Evolutionary conservation across 2,329 filamentous ascomycete genomes (phyloP).

Genomic region (Alternaria incomplexa): DNA sequence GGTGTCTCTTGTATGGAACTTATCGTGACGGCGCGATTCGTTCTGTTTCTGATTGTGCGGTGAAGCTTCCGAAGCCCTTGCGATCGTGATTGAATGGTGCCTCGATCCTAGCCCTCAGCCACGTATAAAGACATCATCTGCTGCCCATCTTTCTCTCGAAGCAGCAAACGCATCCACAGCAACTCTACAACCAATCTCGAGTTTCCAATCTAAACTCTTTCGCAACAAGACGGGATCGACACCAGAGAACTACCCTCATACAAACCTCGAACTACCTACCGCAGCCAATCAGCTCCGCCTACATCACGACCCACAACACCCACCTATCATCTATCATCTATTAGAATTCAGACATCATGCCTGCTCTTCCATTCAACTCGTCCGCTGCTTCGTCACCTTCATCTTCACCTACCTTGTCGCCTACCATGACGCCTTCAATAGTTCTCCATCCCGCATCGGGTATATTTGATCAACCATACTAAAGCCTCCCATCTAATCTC

Average conservation of each 20-base stretch:
- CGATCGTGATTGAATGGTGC: slow-evolving; percentile 25
- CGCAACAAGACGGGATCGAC: slow-evolving; percentile 35
- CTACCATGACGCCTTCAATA: slow-evolving; percentile 43
- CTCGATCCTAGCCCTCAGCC: slow-evolving; percentile 13
- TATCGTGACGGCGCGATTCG: slow-evolving; percentile 36
- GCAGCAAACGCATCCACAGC: slow-evolving; percentile 31
- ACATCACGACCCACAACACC: neutral
- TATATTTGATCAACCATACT: slow-evolving; percentile 48
- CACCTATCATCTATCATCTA: slow-evolving; percentile 6
- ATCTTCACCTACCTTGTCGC: slow-evolving; percentile 40
- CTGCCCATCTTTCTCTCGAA: slow-evolving; percentile 28
- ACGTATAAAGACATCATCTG: slow-evolving; percentile 40
- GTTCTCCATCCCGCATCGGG: slow-evolving; percentile 49
- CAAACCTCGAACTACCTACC: slow-evolving; percentile 31
- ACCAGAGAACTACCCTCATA: slow-evolving; percentile 39
- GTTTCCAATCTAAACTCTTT: slow-evolving; percentile 23
- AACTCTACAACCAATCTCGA: slow-evolving; percentile 28
- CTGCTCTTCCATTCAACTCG: slow-evolving; percentile 45
- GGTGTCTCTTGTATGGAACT: slow-evolving; percentile 31
- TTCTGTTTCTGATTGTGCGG: slow-evolving; percentile 40
- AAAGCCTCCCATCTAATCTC: slow-evolving; percentile 45
- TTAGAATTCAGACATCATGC: slow-evolving; percentile 39
- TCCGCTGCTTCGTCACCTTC: slow-evolving; percentile 42
- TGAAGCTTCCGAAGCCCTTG: slow-evolving; percentile 23
- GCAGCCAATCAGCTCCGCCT: slow-evolving; percentile 12